Evolutionary conservation across 228 moss, liverwort and hornwort species (phyloP), one percentile per base, ranked within the genome.

Genomic region (Sphagnum fallax): DNA sequence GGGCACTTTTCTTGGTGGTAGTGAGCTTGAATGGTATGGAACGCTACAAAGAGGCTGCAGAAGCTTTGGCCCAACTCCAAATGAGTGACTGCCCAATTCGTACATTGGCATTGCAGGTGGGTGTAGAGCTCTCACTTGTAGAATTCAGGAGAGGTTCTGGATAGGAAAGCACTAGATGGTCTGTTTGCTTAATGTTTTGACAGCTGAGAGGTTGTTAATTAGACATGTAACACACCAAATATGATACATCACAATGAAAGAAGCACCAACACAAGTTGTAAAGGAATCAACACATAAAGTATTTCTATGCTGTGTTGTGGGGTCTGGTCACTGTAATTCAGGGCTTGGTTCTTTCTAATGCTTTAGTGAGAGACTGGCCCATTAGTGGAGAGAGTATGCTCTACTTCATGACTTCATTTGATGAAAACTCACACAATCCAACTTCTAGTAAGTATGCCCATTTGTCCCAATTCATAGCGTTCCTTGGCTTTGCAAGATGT

Each of bases 1-100:
- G 78, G 84, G 77, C 78, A 15, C 75, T 71, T 48, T 85, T 78
- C 55, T 64, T 85, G 18, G 71, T 78, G n/a, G 70, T 79, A 49
- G 64, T 74, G 4, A 78, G 81, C 67, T 67, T 85, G 5, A 76
- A 79, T 10, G 62, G 74, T 65, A 69, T 85, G 71, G 67, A 72
- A 69, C 76, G 76, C 52, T 81, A 79, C 66, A 12, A 70, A 12
- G 84, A 85, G 57, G 78, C 81, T 4, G 63, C 74, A 64, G 66
- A 70, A n/a, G 71, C 69, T 49, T 57, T 78, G 5, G 69, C 74
- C 52, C 71, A 69, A 55, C 75, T 81, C 52, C 51, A 74, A 65
- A 72, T 65, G 18, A 62, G 65, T 7, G 47, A 73, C 63, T 79
- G 76, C 62, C 67, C 78, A n/a, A 61, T 76, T 49, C 66, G 70